Evolutionary conservation across 345 rosid genomes (phyloP).

Genomic region (Passiflora organensis): DNA sequence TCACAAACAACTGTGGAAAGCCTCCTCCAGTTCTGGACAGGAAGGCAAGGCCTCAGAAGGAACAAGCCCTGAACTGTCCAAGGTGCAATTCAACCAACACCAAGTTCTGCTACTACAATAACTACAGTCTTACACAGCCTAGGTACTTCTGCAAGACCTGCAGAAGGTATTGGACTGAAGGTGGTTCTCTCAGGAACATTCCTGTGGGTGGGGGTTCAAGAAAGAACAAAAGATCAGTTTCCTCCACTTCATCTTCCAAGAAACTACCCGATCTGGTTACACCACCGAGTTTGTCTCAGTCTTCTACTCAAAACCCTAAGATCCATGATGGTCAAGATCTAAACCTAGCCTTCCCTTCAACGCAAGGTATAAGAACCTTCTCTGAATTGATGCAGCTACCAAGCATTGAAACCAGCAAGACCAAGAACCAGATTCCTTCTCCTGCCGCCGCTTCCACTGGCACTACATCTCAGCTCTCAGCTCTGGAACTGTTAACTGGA

Average conservation of each 20-base stretch:
- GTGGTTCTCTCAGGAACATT: slow-evolving; percentile 89
- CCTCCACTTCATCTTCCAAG: slow-evolving; percentile 39
- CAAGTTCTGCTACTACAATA: slow-evolving; percentile 97
- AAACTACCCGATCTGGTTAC: slow-evolving; percentile 62
- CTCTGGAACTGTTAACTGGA: slow-evolving; percentile 77
- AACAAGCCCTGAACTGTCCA: slow-evolving; percentile 86
- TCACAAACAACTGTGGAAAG: slow-evolving; percentile 53
- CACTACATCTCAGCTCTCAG: slow-evolving; percentile 36
- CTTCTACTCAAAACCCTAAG: slow-evolving; percentile 49
- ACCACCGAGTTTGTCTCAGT: slow-evolving; percentile 29
- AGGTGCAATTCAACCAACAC: slow-evolving; percentile 95
- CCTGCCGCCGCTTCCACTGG: slow-evolving; percentile 16
- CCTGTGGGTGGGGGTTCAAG: slow-evolving; percentile 99
- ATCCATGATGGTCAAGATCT: slow-evolving; percentile 70
- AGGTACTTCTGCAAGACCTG: slow-evolving; percentile 96
- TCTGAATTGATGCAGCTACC: slow-evolving; percentile 57
- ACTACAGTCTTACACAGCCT: slow-evolving; percentile 96
- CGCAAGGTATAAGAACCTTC: slow-evolving; percentile 48
- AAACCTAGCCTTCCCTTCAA: slow-evolving; percentile 53
- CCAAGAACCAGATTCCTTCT: slow-evolving; percentile 32
- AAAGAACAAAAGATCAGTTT: slow-evolving; percentile 82
- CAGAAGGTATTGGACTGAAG: slow-evolving; percentile 98
- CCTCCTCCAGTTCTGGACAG: slow-evolving; percentile 47
- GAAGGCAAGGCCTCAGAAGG: slow-evolving; percentile 71
- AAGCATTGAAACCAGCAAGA: slow-evolving; percentile 27